These are phyloP conservation scores for Gynostemma pentaphyllum DNA, from an alignment of 306 rosid species.

Conservation along the genomic window DNA sequence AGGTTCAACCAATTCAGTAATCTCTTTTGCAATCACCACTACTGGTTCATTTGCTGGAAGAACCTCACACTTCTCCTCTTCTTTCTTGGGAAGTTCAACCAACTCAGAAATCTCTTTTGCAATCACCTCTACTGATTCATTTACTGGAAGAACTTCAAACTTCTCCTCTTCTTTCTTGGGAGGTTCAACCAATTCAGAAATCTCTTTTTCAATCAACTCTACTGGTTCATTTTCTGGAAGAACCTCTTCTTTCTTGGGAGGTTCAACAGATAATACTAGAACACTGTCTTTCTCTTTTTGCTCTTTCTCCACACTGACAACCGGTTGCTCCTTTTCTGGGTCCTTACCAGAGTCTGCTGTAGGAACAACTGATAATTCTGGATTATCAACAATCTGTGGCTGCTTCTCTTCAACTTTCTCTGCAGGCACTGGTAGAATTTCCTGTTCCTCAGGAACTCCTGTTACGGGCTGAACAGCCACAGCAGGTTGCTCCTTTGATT, in stretches of 20 bases:
- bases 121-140: neutral
- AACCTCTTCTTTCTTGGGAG: neutral
- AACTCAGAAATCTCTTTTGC: neutral
- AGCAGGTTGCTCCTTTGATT: neutral
- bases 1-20: slow-evolving; percentile 1
- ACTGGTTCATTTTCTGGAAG: neutral
- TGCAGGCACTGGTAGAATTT: neutral
- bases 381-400: neutral
- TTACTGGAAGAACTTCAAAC: neutral
- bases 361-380: neutral
- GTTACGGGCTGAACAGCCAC: neutral
- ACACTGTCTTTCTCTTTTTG: neutral
- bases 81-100: slow-evolving; percentile 5
- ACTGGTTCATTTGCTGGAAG: slow-evolving; percentile 1
- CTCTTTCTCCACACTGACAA: neutral
- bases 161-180: slow-evolving; percentile 1
- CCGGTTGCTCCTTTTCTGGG: neutral
- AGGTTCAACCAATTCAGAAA: neutral
- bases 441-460: neutral
- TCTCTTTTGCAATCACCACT: neutral
- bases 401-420: slow-evolving; percentile 11
- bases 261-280: neutral
- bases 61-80: neutral
- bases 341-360: neutral
- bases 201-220: neutral